phyloP scores from a whole-genome alignment of 352 stramenopile genomes.

The Phytophthora hybrid region DNA sequence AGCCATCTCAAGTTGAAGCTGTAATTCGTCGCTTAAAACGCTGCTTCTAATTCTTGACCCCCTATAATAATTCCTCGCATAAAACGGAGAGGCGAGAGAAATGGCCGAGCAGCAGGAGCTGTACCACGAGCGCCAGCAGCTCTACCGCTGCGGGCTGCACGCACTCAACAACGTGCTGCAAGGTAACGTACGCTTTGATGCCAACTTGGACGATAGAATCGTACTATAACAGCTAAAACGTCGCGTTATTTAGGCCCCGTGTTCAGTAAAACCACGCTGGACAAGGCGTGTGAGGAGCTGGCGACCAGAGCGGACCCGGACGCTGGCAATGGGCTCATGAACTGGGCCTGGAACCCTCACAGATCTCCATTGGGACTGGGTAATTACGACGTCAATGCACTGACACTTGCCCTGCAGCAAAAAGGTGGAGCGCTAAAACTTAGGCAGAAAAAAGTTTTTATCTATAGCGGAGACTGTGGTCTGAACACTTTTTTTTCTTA shows the following conservation, averaged over 20 bases:
- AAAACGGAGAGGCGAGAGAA: constrained; percentile 1
- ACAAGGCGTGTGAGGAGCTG: constrained; percentile 57
- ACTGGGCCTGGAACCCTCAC: constrained; percentile 72
- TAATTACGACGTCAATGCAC: constrained; percentile 86
- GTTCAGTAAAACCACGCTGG: constrained; percentile 58
- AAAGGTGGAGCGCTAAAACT: constrained; percentile 47
- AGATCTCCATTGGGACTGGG: constrained; percentile 68
- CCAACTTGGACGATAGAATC: background rate
- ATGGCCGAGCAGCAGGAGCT: constrained; percentile 35
- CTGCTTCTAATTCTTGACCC: background rate
- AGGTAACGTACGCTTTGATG: constrained; percentile 34
- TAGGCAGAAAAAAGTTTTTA: background rate
- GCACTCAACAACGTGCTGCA: constrained; percentile 86
- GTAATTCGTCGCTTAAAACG: constrained; percentile 15
- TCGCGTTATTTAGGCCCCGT: constrained; percentile 42
- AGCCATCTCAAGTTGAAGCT: constrained; percentile 37
- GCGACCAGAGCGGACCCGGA: constrained; percentile 21
- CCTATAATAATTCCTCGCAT: background rate
- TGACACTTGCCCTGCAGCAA: constrained; percentile 68
- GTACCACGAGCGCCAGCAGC: constrained; percentile 80
- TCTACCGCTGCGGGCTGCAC: constrained; percentile 82
- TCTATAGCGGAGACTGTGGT: background rate
- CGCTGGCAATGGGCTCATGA: constrained; percentile 17
- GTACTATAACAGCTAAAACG: background rate
- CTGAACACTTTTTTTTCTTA: constrained; percentile 26